Conservation (phyloP, 1,284 basidiomycete genomes). For the Moesziomyces antarcticus region DNA sequence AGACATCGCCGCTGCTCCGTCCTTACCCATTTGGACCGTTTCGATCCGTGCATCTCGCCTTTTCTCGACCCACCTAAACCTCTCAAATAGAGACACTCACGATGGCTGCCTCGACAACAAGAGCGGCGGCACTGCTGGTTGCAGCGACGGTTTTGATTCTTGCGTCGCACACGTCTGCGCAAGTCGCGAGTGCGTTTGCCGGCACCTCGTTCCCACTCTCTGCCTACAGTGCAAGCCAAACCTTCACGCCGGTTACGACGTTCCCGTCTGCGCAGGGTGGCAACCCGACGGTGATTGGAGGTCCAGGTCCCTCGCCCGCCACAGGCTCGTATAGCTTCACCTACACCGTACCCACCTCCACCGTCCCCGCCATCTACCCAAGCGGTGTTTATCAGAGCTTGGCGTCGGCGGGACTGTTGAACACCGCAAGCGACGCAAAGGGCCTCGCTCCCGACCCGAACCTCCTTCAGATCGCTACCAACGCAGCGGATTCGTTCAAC, state of each 20-base stretch:
- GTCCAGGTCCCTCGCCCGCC: slow-evolving; percentile 50
- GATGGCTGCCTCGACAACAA: slow-evolving; percentile 9
- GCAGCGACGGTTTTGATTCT: slow-evolving; percentile 18
- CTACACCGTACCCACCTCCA: slow-evolving; percentile 44
- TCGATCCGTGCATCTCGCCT: no score
- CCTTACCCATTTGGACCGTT: no score
- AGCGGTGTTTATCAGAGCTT: slow-evolving; percentile 29
- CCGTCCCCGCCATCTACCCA: slow-evolving; percentile 29
- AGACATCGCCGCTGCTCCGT: neutral
- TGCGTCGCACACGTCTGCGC: slow-evolving; percentile 11
- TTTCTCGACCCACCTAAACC: no score
- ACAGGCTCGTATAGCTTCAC: slow-evolving; percentile 34
- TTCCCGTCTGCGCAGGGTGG: slow-evolving; percentile 31
- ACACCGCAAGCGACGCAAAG: slow-evolving; percentile 24
- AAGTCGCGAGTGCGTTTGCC: slow-evolving; percentile 26
- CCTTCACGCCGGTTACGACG: slow-evolving; percentile 55
- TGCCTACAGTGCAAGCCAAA: slow-evolving; percentile 23
- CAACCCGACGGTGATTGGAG: slow-evolving; percentile 45
- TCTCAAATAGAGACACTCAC: neutral
- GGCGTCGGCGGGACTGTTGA: slow-evolving; percentile 12
- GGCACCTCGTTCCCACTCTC: slow-evolving; percentile 49
- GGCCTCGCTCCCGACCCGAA: slow-evolving; percentile 29
- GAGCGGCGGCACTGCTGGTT: slow-evolving; percentile 15
- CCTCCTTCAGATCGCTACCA: slow-evolving; percentile 34
- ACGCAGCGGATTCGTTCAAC: slow-evolving; percentile 6